Evolutionary conservation across 2,329 filamentous ascomycete species (phyloP).

Genomic region (Hymenoscyphus scutula): DNA sequence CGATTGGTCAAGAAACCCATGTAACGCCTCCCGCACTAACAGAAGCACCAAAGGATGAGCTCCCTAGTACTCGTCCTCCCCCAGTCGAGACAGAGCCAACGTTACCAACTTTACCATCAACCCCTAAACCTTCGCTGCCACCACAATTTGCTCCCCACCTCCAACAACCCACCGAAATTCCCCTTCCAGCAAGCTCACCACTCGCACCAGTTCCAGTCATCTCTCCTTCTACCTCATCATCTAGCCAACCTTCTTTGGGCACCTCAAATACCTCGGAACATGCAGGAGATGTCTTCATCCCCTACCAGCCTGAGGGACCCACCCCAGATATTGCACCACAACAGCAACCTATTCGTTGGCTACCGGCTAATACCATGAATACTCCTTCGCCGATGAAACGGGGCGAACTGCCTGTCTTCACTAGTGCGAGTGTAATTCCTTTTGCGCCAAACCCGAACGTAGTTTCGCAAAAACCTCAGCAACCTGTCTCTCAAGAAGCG

Average conservation of each 20-base stretch:
- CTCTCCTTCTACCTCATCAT: slow-evolving; percentile 4
- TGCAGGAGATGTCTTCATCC: slow-evolving; percentile 47
- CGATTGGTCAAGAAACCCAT: neutral
- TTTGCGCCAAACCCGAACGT: slow-evolving; percentile 26
- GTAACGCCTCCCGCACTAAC: neutral
- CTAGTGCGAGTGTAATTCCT: slow-evolving; percentile 33
- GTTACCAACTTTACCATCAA: slow-evolving; percentile 18
- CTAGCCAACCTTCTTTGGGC: neutral
- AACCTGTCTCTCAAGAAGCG: neutral
- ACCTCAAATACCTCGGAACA: slow-evolving; percentile 10
- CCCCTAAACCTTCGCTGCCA: slow-evolving; percentile 21
- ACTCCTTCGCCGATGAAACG: slow-evolving; percentile 30
- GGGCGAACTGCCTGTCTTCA: slow-evolving; percentile 34
- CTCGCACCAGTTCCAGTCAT: slow-evolving; percentile 5
- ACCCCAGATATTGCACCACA: slow-evolving; percentile 40
- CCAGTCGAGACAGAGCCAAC: neutral
- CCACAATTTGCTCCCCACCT: slow-evolving; percentile 19
- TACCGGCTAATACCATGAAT: slow-evolving; percentile 45
- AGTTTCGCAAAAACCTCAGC: neutral
- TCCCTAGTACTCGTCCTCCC: neutral
- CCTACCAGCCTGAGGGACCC: slow-evolving; percentile 56
- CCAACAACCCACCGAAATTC: slow-evolving; percentile 23
- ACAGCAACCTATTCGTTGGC: slow-evolving; percentile 48
- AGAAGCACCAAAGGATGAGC: neutral
- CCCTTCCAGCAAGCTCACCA: slow-evolving; percentile 31